Evolutionary conservation across 345 rosid species (phyloP), one percentile per base, ranked within the genome.

Genomic region (Camelina neglecta): DNA sequence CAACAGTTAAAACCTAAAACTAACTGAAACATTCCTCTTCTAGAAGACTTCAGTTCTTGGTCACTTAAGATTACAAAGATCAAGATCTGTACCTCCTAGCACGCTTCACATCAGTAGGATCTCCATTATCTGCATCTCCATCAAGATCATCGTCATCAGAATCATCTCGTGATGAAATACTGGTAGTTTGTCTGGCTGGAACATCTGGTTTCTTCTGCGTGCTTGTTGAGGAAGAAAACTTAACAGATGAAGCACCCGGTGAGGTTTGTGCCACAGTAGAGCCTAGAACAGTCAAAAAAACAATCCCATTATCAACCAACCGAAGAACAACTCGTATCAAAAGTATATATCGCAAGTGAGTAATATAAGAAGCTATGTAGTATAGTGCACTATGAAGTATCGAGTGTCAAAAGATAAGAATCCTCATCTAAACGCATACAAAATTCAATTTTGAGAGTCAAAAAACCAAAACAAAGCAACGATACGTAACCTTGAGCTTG

Each of bases 121-220:
- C 89, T 65, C 50, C 75, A 75, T 84, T 76, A 23, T 84, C 93
- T 20, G 87, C 80, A 60, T 92, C 98, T 71, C 91, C 93, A 69
- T 92, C 97, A 83, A 90, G 86, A 42, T 89, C 99, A 57, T 95
- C 97, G 61, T 86, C 90, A 72, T 91, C 95, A 18, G 98, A 92
- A 85, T 92, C 97, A 39, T 92, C 98, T 79, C 92, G 81, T 7
- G 98, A 92, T 39, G 97, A 93, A 21, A 88, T 91, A 81, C 99
- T 92, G 10, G 92, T 86, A 29, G 93, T 77, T 84, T 87, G 96
- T 84, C 86, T 83, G 36, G 71, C 77, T 69, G 79, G 96, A 42
- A 45, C 67, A 42, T 76, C 93, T 38, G 84, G 71, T 74, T 84
- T 85, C 74, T 67, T 80, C 66, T 78, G 88, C 4, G 65, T 41